Conservation (phyloP, 371 early-diverging fungal species). For the Mucor piriformis region DNA sequence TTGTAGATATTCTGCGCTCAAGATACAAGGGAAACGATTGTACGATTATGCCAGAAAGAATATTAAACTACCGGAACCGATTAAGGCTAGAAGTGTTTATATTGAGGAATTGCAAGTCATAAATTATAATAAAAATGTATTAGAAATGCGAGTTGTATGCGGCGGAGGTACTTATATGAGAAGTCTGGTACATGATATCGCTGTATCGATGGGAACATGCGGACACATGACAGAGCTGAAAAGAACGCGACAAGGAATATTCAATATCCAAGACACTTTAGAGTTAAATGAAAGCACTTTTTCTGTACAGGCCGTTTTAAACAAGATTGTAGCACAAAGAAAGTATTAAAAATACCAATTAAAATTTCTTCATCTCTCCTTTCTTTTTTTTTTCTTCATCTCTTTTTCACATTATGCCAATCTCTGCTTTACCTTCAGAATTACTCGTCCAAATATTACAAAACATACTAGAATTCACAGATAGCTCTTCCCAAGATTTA, state of each 20-base stretch:
- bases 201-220: constrained; percentile 35
- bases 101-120: constrained; percentile 33
- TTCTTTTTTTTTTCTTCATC: constrained; percentile 8
- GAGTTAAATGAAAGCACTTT: constrained; percentile 13
- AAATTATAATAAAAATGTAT: constrained; percentile 16
- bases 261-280: constrained; percentile 19
- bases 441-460: constrained; percentile 52
- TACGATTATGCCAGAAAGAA: constrained; percentile 56
- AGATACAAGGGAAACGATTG: constrained; percentile 49
- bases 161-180: constrained; percentile 58
- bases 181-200: constrained; percentile 51
- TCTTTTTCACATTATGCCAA: constrained; percentile 8
- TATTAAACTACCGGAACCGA: constrained; percentile 33
- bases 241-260: constrained; percentile 46
- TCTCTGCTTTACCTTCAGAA: constrained; percentile 38
- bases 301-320: background rate
- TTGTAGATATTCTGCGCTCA: constrained; percentile 51
- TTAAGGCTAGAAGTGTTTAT: constrained; percentile 34
- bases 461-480: constrained; percentile 36
- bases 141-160: constrained; percentile 35
- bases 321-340: background rate
- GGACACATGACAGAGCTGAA: constrained; percentile 51
- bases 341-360: background rate
- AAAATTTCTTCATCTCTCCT: background rate
- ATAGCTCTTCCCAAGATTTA: constrained; percentile 37